phyloP scores from a whole-genome alignment of 2,329 filamentous ascomycete species.

The Raffaelea arxii region DNA sequence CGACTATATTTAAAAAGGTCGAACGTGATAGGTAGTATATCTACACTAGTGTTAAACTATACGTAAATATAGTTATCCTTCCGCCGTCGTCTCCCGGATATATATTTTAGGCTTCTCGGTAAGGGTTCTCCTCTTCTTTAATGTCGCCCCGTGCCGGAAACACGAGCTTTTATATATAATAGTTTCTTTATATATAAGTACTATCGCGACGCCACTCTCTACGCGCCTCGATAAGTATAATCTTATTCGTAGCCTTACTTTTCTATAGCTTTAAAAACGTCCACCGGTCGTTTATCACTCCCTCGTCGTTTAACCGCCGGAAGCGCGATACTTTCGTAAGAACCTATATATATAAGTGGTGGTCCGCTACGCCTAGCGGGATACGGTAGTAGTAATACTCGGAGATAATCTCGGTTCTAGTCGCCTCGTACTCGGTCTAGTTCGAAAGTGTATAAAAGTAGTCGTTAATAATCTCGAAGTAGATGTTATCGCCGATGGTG shows the following conservation, averaged over 20 bases:
- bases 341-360: conserved; percentile 29
- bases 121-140: not conserved
- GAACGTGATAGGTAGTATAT: conserved; percentile 43
- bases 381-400: conserved; percentile 61
- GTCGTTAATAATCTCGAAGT: conserved; percentile 58
- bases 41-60: conserved; percentile 43
- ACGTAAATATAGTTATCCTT: conserved; percentile 32
- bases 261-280: conserved; percentile 52
- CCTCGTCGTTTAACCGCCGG: conserved; percentile 58
- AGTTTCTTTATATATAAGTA: conserved; percentile 52
- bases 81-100: conserved; percentile 41
- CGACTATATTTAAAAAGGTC: conserved; percentile 51
- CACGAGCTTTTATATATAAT: conserved; percentile 49
- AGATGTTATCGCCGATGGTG: conserved; percentile 58
- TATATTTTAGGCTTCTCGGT: conserved; percentile 25
- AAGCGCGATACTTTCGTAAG: conserved; percentile 43
- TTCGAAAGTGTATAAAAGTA: conserved; percentile 64
- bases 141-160: conserved; percentile 21
- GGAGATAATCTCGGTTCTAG: conserved; percentile 57
- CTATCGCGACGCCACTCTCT: conserved; percentile 49
- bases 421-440: conserved; percentile 48
- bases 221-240: conserved; percentile 57
- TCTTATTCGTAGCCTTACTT: conserved; percentile 46
- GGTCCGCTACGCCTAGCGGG: conserved; percentile 33
- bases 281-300: conserved; percentile 67